Percentiles rank a stretch among this genome's conserved stretches.
Evolutionary conservation across 2,329 filamentous ascomycete genomes (phyloP).

Genomic region (Penicillium sp.): DNA sequence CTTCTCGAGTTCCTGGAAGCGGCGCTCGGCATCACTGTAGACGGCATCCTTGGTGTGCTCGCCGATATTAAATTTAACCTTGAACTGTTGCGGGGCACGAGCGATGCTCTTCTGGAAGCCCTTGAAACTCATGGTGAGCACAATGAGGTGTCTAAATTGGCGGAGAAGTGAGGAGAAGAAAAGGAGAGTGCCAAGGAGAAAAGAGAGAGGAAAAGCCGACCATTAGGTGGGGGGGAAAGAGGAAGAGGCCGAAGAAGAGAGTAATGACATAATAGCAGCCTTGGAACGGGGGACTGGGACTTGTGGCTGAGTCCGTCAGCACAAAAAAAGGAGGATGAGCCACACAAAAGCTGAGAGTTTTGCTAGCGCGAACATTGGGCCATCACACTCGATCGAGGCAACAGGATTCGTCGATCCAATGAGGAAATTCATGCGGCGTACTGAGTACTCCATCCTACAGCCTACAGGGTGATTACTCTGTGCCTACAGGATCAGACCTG

Average conservation of each 20-base stretch:
- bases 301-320: slow-evolving; percentile 15
- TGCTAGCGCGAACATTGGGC: too few relatives aligned
- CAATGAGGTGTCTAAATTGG: background rate
- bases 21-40: slow-evolving; percentile 90
- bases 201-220: background rate
- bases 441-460: too few relatives aligned
- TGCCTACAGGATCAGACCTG: too few relatives aligned
- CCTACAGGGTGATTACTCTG: too few relatives aligned
- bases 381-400: too few relatives aligned
- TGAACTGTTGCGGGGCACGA: slow-evolving; percentile 90
- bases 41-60: slow-evolving; percentile 94
- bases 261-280: slow-evolving; percentile 10
- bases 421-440: too few relatives aligned
- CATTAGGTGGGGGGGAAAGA: too few relatives aligned
- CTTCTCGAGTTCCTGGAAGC: slow-evolving; percentile 89
- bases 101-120: slow-evolving; percentile 89
- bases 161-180: background rate
- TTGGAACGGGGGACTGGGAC: too few relatives aligned
- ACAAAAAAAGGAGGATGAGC: too few relatives aligned
- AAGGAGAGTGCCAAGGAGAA: slow-evolving; percentile 5
- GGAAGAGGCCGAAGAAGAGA: background rate
- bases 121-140: slow-evolving; percentile 83
- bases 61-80: slow-evolving; percentile 90
- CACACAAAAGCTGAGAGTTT: too few relatives aligned
- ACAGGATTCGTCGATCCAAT: too few relatives aligned